Base-by-base conservation (phyloP, 2,329 filamentous ascomycete genomes). In the Juglanconis sp. region DNA sequence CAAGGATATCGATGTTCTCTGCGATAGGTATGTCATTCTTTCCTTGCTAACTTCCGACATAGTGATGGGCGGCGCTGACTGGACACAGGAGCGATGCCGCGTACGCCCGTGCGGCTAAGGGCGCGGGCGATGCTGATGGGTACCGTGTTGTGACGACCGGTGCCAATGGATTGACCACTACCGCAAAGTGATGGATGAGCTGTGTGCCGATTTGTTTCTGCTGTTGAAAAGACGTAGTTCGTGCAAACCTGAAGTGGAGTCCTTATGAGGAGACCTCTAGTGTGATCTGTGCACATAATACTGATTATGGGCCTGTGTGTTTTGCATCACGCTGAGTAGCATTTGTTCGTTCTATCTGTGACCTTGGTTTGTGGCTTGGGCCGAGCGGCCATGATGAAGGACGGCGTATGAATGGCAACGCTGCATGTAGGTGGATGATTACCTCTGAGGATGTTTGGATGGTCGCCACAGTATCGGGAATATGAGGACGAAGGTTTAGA, bases 111-210 rank as follows among this genome's bases (percentile, higher is more conserved):
- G 93, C 93, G 1, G 92, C 94, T 61, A 89, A 86, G 69, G 93
- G 93, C 0, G 74, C 91, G 53, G 91, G 92, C 67, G 83, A 87
- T 66, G 87, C 87, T 1, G 87, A 84, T 53, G 82, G 79, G 0
- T 96, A 92, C 71, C 85, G 85, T 70, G 88, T 92, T 54, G 90
- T 97, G 11, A 92, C 94, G 74, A 96, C 91, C n/a, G 81, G 77
- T 1, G 75, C 77, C 0, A 76, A 83, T 52, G 82, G 82, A 1
- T 84, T 86, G 10, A 57, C 40, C 38, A 38, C 46, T 42, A 49
- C 46, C 44, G 53, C 57, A 40, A 51, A 50, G 24, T 32, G 53
- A 8, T 60, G 50, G 34, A 8, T 11, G 34, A 9, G 31, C 31
- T 31, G 24, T 3, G 10, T n/a, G n/a, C n/a, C n/a, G n/a, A n/a